Percentiles rank a stretch among this genome's conserved stretches.
phyloP scores from a whole-genome alignment of 1,139 yeast genomes.

The Sugiyamaella castrensis region DNA sequence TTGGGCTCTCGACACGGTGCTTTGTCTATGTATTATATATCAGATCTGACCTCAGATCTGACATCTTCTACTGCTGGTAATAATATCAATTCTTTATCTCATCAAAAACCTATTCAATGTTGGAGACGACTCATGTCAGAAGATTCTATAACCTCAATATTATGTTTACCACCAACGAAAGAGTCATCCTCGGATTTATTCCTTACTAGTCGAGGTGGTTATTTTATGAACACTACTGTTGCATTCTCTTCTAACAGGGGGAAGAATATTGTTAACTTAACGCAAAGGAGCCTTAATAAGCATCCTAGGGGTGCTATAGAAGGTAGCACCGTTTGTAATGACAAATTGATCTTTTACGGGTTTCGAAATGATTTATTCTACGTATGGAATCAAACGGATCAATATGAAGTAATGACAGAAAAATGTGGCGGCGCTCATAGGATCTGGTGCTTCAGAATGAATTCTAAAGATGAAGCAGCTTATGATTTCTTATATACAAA shows the following conservation, averaged over 20 bases:
- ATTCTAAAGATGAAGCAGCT: slow-evolving; percentile 20
- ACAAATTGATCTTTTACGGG: slow-evolving; percentile 63
- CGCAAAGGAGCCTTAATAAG: slow-evolving; percentile 56
- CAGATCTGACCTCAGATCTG: no score
- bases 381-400: slow-evolving; percentile 78
- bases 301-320: slow-evolving; percentile 75
- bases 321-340: slow-evolving; percentile 52
- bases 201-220: slow-evolving; percentile 35
- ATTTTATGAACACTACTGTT: slow-evolving; percentile 20
- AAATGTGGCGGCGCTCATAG: slow-evolving; percentile 94
- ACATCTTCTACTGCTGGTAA: slow-evolving; percentile 23
- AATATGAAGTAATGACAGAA: slow-evolving; percentile 64
- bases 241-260: slow-evolving; percentile 16
- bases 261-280: slow-evolving; percentile 17
- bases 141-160: slow-evolving; percentile 65
- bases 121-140: slow-evolving; percentile 61
- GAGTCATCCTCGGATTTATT: slow-evolving; percentile 13
- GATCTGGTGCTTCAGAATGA: slow-evolving; percentile 51
- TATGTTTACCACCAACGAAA: slow-evolving; percentile 1
- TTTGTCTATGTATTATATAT: slow-evolving; percentile 52
- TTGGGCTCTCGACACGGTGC: slow-evolving; percentile 75
- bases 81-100: no score
- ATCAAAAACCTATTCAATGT: slow-evolving; percentile 31
- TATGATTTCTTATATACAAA: slow-evolving; percentile 53
- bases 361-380: slow-evolving; percentile 78